Base-by-base conservation (phyloP, 495 filamentous ascomycete species). In the Geoglossum glabrum region DNA sequence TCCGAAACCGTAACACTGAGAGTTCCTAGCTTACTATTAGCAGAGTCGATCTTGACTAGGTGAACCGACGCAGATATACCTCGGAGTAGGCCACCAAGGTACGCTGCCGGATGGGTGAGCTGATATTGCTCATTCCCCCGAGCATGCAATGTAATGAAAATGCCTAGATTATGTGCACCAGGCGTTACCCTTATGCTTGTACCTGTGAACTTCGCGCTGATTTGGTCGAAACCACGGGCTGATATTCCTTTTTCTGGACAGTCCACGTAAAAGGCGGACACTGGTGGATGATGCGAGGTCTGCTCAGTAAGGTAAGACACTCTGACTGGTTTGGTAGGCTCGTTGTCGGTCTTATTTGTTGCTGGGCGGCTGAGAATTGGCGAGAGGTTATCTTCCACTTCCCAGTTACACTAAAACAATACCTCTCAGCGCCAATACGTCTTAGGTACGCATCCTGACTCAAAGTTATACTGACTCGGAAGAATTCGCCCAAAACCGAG, bases 171-270 rank as follows among this genome's bases (percentile, higher is more conserved):
- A 70, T 95, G 87, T 61, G 86, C 81, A 26, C 92, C 92, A 0
- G 92, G 88, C 27, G 82, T 81, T 40, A 98, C 92, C 63, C 86
- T 84, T 63, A 98, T 79, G 64, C 87, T 90, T 11, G 92, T 95
- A 43, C 92, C 92, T 0, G 90, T 97, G 71, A 98, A 98, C 67
- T 97, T 98, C 61, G 92, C 92, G 67, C 84, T 90, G 60, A 98
- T 80, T 62, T 98, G 92, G 64, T 98, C 92, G 63, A 87, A 98
- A 0, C 92, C 92, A 56, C 85, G 78, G 19, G 92, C 93, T 28
- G 80, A 81, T 54, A 98, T 77, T 6, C 90, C 92, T 65, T 87
- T 92, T 56, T 92, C 86, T 0, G 88, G 87, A 64, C 92, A 97
- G 68, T 89, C 85, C 60, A 96, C 80, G 68, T 84, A 93, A 72